Evolutionary conservation across 1,284 basidiomycete genomes (phyloP).

Genomic region (Trametes sp.): DNA sequence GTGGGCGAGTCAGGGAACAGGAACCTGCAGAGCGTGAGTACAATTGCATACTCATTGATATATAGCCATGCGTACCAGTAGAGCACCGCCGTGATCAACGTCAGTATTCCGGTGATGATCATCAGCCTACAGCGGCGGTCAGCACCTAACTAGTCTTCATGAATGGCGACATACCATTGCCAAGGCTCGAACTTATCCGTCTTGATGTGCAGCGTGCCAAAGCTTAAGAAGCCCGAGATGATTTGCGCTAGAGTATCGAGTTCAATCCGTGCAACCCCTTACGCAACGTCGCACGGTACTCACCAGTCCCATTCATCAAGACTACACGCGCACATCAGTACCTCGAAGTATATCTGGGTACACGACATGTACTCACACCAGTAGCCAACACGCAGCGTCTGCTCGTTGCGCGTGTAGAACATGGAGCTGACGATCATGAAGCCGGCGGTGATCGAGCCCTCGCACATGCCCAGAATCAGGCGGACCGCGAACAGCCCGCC

Average conservation of each 20-base stretch:
- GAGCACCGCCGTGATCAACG: slow-evolving; percentile 57
- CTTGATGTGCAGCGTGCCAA: slow-evolving; percentile 69
- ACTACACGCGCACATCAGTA: slow-evolving; percentile 15
- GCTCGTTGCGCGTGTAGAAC: slow-evolving; percentile 83
- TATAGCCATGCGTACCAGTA: slow-evolving; percentile 66
- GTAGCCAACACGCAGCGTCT: slow-evolving; percentile 76
- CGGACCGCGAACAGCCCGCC: slow-evolving; percentile 70
- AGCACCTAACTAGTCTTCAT: too few species aligned
- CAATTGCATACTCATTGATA: slow-evolving; percentile 41
- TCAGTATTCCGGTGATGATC: slow-evolving; percentile 73
- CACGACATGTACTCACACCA: slow-evolving; percentile 64
- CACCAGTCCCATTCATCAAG: slow-evolving; percentile 41
- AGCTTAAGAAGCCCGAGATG: slow-evolving; percentile 75
- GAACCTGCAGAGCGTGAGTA: slow-evolving; percentile 50
- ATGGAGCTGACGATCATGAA: slow-evolving; percentile 81
- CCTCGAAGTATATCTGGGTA: too few species aligned
- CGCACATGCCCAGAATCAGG: slow-evolving; percentile 76
- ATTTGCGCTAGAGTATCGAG: slow-evolving; percentile 49
- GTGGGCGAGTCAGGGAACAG: slow-evolving; percentile 77
- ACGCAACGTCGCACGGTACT: not conserved
- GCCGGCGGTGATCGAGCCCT: slow-evolving; percentile 80
- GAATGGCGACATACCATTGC: slow-evolving; percentile 59
- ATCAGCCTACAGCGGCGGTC: slow-evolving; percentile 54
- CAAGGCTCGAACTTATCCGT: slow-evolving; percentile 64
- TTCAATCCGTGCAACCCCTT: not conserved